These are phyloP conservation scores for Boletellus ananiceps DNA, from an alignment of 768 basidiomycete genomes.

Conservation along the genomic window DNA sequence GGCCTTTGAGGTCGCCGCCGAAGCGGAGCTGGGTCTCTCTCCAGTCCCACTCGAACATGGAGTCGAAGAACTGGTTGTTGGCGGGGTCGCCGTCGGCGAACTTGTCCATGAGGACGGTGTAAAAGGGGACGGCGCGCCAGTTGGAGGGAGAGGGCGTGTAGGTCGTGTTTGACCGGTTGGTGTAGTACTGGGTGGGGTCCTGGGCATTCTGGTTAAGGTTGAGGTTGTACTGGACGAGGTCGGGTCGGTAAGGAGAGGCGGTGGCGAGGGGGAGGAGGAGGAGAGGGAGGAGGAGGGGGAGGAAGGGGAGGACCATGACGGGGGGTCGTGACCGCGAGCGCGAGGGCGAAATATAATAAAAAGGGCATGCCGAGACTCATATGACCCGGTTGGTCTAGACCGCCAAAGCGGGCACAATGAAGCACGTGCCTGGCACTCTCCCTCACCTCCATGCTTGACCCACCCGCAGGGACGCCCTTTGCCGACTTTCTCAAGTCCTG, in stretches of 20 bases:
- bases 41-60: slow-evolving; percentile 79
- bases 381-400: too few species aligned
- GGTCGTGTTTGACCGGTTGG: slow-evolving; percentile 54
- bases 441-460: slow-evolving; percentile 40
- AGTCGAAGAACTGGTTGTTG: slow-evolving; percentile 86
- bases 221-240: slow-evolving; percentile 70
- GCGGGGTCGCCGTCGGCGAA: slow-evolving; percentile 90
- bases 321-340: background rate
- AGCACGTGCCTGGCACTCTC: background rate
- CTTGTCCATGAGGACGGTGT: slow-evolving; percentile 86
- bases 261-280: slow-evolving; percentile 35
- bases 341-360: background rate
- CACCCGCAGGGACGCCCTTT: slow-evolving; percentile 56
- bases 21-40: slow-evolving; percentile 85
- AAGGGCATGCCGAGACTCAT: background rate
- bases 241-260: slow-evolving; percentile 64
- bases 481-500: slow-evolving; percentile 65
- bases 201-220: slow-evolving; percentile 72
- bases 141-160: slow-evolving; percentile 80
- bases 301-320: slow-evolving; percentile 13
- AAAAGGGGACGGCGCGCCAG: slow-evolving; percentile 79
- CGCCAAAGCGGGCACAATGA: too few species aligned
- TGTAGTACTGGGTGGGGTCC: slow-evolving; percentile 58
- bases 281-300: slow-evolving; percentile 37
- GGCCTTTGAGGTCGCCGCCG: slow-evolving; percentile 84